Conservation (phyloP, 2,329 filamentous ascomycete genomes). For the Fusarium sp. region DNA sequence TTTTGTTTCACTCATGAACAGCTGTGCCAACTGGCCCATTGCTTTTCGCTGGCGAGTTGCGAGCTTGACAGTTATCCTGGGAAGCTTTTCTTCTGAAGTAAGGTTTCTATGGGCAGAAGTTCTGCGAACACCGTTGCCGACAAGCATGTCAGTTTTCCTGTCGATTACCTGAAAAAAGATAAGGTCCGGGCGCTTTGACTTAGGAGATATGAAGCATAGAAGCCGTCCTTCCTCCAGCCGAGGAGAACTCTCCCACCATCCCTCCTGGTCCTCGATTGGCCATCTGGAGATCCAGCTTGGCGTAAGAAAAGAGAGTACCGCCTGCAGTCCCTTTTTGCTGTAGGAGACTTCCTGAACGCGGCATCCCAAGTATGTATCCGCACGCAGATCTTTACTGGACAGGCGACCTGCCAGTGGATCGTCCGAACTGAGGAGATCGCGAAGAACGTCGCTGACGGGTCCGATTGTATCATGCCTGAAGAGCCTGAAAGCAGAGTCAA, state of each 20-base stretch:
- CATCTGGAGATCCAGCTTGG: background rate
- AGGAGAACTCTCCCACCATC: conserved; percentile 26
- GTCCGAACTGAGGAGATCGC: background rate
- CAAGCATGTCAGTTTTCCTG: background rate
- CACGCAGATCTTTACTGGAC: background rate
- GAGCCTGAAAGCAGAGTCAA: conserved; percentile 26
- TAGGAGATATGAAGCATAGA: conserved; percentile 12
- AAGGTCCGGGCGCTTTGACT: background rate
- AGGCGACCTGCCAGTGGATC: background rate
- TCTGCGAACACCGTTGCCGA: too few species aligned
- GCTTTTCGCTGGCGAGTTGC: background rate
- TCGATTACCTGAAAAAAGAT: conserved; percentile 19
- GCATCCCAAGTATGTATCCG: conserved; percentile 2
- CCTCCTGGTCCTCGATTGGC: background rate
- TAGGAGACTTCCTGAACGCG: background rate
- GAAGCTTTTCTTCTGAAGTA: background rate
- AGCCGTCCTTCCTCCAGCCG: conserved; percentile 26
- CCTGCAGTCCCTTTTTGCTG: background rate
- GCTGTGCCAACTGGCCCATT: background rate
- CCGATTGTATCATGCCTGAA: conserved; percentile 27
- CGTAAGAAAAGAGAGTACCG: background rate
- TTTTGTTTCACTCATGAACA: background rate
- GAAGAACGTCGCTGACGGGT: conserved; percentile 11
- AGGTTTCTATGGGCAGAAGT: background rate
- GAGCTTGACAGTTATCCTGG: conserved; percentile 23